Evolutionary conservation across 2,329 filamentous ascomycete species (phyloP), one percentile per base, ranked within the genome.

Genomic region (Neofusicoccum ribis): DNA sequence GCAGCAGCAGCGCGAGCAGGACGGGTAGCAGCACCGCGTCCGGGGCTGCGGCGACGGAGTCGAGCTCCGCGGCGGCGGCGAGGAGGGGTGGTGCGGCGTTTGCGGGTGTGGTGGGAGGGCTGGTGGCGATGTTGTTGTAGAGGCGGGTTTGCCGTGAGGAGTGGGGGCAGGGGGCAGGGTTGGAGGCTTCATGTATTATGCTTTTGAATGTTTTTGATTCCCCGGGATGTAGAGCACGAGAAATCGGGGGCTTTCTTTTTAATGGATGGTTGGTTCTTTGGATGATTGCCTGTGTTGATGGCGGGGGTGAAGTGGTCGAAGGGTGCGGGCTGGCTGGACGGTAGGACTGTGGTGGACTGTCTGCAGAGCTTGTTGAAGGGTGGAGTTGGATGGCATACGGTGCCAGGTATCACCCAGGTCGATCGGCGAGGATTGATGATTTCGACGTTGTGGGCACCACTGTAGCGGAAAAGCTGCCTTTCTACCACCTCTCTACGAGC

Each of bases 81-180:
- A 31, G 11, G 47, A n/a, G 9, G 6, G 39, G 36, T 4, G 61
- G 14, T 17, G 23, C 17, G 17, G 61, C 36, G 9, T 41, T 46
- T 4, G 17, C 44, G 6, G 50, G 41, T 3, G 37, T 63, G n/a
- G 61, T 49, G 3, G 60, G 60, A 5, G 47, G 46, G 5, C 14
- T 63, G 34, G 27, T 54, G 50, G 61, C 61, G n/a, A 27, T 27
- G 17, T 27, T 63, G 43, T 41, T 31, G 47, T 63, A 14, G 31
- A 15, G 9, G 50, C n/a, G 3, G 23, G 23, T 11, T 59, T n/a
- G 51, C 5, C 27, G 50, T 17, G 20, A 8, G 20, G n/a, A 5
- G 15, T 17, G 27, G 27, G 37, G n/a, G 11, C 27, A 7, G 27
- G 56, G 2, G 6, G n/a, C 36, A 17, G 36, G n/a, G 14, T 46